Conservation (phyloP, 768 basidiomycete genomes). For the Lentinula boryana region DNA sequence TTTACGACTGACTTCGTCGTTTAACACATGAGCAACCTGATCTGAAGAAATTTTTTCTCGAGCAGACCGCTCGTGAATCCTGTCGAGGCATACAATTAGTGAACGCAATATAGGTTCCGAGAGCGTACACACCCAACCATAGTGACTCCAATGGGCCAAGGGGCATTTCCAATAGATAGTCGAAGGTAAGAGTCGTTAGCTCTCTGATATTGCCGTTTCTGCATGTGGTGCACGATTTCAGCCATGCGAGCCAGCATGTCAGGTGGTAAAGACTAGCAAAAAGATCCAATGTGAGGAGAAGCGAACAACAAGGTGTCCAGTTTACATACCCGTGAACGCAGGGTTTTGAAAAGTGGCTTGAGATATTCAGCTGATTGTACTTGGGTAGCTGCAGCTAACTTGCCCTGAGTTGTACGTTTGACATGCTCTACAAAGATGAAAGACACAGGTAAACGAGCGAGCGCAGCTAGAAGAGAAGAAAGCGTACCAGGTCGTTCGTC, state of each 20-base stretch:
- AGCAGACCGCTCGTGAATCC: conserved; percentile 97
- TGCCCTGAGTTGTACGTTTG: conserved; percentile 87
- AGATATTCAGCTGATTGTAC: conserved; percentile 94
- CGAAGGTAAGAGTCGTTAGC: conserved; percentile 98
- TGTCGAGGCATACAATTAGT: conserved; percentile 17
- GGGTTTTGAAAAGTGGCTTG: conserved; percentile 89
- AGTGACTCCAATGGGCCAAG: conserved; percentile 99
- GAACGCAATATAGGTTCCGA: neutral
- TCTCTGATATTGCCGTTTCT: conserved; percentile 88
- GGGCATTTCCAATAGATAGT: conserved; percentile 95
- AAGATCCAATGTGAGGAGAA: neutral
- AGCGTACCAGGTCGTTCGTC: conserved; percentile 81
- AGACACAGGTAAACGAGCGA: neutral
- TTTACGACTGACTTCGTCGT: conserved; percentile 98
- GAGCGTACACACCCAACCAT: conserved; percentile 84
- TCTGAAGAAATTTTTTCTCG: conserved; percentile 97
- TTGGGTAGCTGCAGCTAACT: conserved; percentile 91
- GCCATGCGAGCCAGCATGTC: conserved; percentile 85
- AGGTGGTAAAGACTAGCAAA: conserved; percentile 58
- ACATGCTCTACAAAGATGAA: conserved; percentile 48
- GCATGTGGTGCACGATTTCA: conserved; percentile 96
- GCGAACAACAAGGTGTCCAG: neutral
- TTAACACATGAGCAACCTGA: conserved; percentile 96
- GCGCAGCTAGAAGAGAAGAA: neutral
- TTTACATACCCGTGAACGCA: conserved; percentile 78